These are phyloP conservation scores for Glonium stellatum DNA, from an alignment of 495 filamentous ascomycete genomes.

Conservation along the genomic window DNA sequence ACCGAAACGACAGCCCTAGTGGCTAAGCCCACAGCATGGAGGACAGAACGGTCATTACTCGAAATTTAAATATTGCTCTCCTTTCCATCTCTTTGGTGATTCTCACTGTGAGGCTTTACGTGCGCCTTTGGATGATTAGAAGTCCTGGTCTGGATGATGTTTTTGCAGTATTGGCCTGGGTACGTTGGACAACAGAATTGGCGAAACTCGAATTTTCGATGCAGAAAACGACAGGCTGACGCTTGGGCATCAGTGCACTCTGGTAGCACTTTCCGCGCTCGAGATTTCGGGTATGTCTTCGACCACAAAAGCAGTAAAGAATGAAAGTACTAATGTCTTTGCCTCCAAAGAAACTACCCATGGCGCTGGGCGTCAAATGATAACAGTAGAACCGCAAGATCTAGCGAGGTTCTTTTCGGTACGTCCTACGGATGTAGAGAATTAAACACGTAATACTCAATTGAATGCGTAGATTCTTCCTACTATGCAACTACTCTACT, in stretches of 20 bases:
- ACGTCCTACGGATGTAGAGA: neutral
- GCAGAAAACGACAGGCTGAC: neutral
- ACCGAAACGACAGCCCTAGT: neutral
- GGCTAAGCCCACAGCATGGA: neutral
- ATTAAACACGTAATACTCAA: constrained; percentile 7
- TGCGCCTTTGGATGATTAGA: neutral
- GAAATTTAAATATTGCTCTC: constrained; percentile 1
- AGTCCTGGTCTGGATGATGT: constrained; percentile 3
- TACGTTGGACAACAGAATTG: neutral
- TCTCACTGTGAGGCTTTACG: neutral
- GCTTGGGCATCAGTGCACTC: neutral
- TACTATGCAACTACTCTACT: constrained; percentile 27
- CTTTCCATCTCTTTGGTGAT: neutral
- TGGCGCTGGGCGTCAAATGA: neutral
- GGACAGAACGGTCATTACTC: neutral
- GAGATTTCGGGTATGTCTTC: neutral
- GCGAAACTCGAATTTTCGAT: neutral
- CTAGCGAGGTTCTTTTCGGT: constrained; percentile 1
- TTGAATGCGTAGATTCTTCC: constrained; percentile 18
- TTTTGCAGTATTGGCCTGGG: neutral
- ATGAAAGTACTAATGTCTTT: neutral
- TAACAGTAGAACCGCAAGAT: neutral
- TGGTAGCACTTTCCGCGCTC: neutral
- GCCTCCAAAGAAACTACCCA: neutral
- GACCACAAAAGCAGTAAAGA: neutral